phyloP scores from a whole-genome alignment of 768 basidiomycete genomes.

The Kwoniella dendrophila region DNA sequence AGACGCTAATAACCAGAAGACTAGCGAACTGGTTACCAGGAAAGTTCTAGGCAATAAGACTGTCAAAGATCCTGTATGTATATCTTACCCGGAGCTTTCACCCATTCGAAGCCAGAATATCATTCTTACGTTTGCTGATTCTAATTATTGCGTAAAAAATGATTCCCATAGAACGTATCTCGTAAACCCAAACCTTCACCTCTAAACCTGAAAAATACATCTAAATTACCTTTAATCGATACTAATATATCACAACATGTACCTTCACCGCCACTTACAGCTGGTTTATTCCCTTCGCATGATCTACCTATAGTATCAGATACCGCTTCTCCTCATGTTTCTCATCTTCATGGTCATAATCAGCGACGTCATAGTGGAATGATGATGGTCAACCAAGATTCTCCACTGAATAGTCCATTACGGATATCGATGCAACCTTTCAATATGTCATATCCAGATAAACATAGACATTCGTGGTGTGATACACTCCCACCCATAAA shows the following conservation, averaged over 20 bases:
- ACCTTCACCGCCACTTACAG: constrained; percentile 7
- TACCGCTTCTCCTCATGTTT: background rate
- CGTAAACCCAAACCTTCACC: constrained; percentile 3
- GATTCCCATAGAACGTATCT: background rate
- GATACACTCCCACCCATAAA: background rate
- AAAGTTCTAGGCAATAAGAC: background rate
- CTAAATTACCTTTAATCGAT: background rate
- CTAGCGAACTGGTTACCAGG: background rate
- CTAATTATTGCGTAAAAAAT: background rate
- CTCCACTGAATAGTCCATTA: no score
- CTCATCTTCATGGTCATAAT: no score
- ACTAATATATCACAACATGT: background rate
- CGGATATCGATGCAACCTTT: no score
- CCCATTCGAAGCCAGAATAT: background rate
- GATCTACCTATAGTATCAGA: background rate
- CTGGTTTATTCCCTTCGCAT: background rate
- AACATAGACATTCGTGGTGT: no score
- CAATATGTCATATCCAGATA: no score
- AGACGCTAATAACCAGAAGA: background rate
- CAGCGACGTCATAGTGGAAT: no score
- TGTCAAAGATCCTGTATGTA: constrained; percentile 4
- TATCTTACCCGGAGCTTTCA: background rate
- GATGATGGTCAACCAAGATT: no score
- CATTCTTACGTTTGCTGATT: no score
- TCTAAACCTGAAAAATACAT: background rate